phyloP scores from a whole-genome alignment of 2,329 filamentous ascomycete genomes.

The Aspergillus hiratsukae region DNA sequence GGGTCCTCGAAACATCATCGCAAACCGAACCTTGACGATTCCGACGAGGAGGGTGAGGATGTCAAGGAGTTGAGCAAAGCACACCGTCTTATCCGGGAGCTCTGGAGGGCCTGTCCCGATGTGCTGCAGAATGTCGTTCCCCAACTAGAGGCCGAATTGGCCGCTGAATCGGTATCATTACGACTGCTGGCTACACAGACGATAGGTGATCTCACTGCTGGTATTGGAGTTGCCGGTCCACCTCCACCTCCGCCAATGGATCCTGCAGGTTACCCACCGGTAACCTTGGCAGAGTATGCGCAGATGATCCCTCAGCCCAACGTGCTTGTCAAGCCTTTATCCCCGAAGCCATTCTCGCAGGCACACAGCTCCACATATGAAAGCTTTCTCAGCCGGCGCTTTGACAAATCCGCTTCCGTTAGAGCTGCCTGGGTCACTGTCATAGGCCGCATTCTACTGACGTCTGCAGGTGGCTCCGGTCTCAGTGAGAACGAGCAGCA shows the following conservation, averaged over 20 bases:
- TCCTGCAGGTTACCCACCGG: conserved; percentile 75
- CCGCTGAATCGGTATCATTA: conserved; percentile 81
- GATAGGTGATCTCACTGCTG: conserved; percentile 88
- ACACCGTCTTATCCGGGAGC: conserved; percentile 79
- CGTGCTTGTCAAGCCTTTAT: conserved; percentile 75
- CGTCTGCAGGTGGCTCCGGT: conserved; percentile 84
- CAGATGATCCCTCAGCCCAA: conserved; percentile 50
- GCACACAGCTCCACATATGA: conserved; percentile 75
- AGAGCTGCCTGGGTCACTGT: conserved; percentile 82
- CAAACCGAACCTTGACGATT: conserved; percentile 53
- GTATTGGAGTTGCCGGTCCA: conserved; percentile 85
- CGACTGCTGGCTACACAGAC: conserved; percentile 88
- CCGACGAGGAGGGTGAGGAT: conserved; percentile 72
- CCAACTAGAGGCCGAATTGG: conserved; percentile 86
- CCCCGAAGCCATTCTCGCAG: conserved; percentile 83
- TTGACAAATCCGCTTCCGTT: conserved; percentile 80
- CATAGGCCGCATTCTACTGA: conserved; percentile 80
- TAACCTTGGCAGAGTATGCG: conserved; percentile 42
- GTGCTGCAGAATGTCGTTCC: conserved; percentile 91
- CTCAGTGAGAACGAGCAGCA: conserved; percentile 78
- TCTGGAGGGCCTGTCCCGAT: conserved; percentile 86
- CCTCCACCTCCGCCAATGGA: conserved; percentile 69
- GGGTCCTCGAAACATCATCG: conserved; percentile 43
- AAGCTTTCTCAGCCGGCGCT: conserved; percentile 75
- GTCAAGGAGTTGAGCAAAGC: conserved; percentile 84